Evolutionary conservation across 305 asterid species (phyloP).

Genomic region (Ajuga reptans): DNA sequence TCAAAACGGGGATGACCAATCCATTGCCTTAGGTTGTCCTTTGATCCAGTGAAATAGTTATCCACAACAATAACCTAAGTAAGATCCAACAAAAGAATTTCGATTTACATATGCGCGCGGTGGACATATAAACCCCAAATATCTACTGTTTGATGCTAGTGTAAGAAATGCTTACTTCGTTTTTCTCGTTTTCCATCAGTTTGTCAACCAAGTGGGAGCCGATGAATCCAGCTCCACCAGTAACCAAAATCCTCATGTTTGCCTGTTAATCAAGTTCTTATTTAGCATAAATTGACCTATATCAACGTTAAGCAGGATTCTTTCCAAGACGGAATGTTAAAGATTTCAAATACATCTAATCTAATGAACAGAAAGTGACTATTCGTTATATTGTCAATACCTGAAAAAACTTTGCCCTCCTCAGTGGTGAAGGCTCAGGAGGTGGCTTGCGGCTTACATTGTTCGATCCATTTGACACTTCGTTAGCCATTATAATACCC

Average conservation of each 20-base stretch:
- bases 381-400: conserved; percentile 17
- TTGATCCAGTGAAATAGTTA: conserved; percentile 90
- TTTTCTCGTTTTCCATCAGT: conserved; percentile 73
- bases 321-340: not conserved
- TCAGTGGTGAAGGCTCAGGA: conserved; percentile 76
- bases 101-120: not conserved
- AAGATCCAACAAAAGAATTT: not conserved
- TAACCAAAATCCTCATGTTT: conserved; percentile 73
- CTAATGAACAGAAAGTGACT: no score
- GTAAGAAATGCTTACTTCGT: conserved; percentile 41
- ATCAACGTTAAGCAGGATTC: not conserved
- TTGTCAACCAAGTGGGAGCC: conserved; percentile 81
- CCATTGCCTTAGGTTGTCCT: conserved; percentile 86
- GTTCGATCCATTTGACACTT: conserved; percentile 41
- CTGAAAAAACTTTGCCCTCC: conserved; percentile 69
- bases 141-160: not conserved
- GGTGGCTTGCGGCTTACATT: conserved; percentile 50
- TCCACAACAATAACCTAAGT: conserved; percentile 81
- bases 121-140: not conserved
- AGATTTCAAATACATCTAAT: not conserved
- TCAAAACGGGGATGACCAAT: conserved; percentile 97
- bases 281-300: not conserved
- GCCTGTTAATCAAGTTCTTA: conserved; percentile 42
- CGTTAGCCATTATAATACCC: conserved; percentile 42
- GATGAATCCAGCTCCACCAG: conserved; percentile 88